Percentiles rank a stretch among this genome's conserved stretches.
Evolutionary conservation across 495 filamentous ascomycete species (phyloP).

Genomic region (Opeltia flavorubescens): DNA sequence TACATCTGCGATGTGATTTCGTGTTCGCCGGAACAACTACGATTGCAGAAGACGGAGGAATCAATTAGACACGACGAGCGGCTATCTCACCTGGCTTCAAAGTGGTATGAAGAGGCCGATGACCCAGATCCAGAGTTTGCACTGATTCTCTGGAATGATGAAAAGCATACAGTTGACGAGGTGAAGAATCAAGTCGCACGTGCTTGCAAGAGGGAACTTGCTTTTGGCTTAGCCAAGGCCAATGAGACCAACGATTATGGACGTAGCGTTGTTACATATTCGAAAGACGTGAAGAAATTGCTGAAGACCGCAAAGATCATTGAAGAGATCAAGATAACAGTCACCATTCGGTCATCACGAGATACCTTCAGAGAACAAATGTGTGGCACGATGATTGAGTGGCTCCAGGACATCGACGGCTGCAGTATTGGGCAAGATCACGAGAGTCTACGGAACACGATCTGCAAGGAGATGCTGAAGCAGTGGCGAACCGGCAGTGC

Average conservation of each 20-base stretch:
- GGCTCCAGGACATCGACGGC: constrained; percentile 84
- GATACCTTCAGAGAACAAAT: constrained; percentile 97
- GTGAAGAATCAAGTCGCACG: constrained; percentile 78
- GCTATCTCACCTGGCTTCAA: constrained; percentile 56
- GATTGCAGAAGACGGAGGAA: constrained; percentile 66
- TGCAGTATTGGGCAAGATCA: constrained; percentile 73
- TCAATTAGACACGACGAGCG: constrained; percentile 70
- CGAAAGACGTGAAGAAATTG: constrained; percentile 52
- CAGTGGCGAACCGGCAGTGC: constrained; percentile 76
- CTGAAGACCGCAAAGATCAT: constrained; percentile 66
- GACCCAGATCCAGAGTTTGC: constrained; percentile 60
- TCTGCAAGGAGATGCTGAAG: constrained; percentile 83
- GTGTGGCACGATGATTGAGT: constrained; percentile 95
- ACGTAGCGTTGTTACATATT: constrained; percentile 67
- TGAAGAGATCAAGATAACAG: constrained; percentile 89
- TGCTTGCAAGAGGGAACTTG: constrained; percentile 60
- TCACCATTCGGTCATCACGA: constrained; percentile 81
- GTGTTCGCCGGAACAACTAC: constrained; percentile 88
- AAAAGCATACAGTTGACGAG: constrained; percentile 93
- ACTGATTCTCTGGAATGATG: constrained; percentile 93
- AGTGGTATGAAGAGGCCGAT: constrained; percentile 51
- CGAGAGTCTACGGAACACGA: constrained; percentile 59
- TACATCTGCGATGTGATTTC: constrained; percentile 96
- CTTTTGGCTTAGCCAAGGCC: constrained; percentile 59
- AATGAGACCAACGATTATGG: constrained; percentile 80